Base-by-base conservation (phyloP, 140 eudicot species). In the Ambrosia hybrid region DNA sequence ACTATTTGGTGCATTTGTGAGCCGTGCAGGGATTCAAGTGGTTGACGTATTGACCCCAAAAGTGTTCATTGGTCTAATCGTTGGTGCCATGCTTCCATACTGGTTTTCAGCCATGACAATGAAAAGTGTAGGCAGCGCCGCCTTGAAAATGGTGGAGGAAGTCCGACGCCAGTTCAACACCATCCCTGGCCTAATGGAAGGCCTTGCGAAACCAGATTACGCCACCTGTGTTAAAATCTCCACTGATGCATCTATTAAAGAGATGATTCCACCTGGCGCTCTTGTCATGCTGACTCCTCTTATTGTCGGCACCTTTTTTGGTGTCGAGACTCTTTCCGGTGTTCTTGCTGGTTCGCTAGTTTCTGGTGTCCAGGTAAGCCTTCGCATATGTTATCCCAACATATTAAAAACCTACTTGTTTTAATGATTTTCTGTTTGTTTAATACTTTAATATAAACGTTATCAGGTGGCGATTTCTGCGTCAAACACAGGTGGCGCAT, bases 21-120 rank as follows among this genome's bases (percentile, higher is more conserved):
- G 97, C 66, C 92, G 95, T 9, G 97, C 95, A 0, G 86, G 72
- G 13, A 83, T 90, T 53, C 71, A 86, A 41, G 80, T 73, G 0
- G 95, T 90, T 17, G 95, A 90, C 76, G 95, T 90, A 1, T 72
- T 90, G 85, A 83, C 92, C 16, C 97, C 97, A 4, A 90, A 90
- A 66, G 97, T 88, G 51, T 88, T 90, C 77, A 90, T 90, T 6
- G 97, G 97, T 51, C 75, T 90, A 62, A 70, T 88, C 38, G 97
- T 90, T 5, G 97, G 97, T 56, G 97, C 97, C 48, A 91, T 91
- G 97, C 97, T 91, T 73, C 97, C 97, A 1, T 91, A 91, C 81
- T 91, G 97, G 97, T 91, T 91, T 57, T 91, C 97, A 2, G 97
- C 95, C 76, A 91, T 91, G 97, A 91, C 97, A 63, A 91, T 91